Evolutionary conservation across 441 rosid species (phyloP), one percentile per base, ranked within the genome.

Genomic region (Bocquillonia castaneifolia): DNA sequence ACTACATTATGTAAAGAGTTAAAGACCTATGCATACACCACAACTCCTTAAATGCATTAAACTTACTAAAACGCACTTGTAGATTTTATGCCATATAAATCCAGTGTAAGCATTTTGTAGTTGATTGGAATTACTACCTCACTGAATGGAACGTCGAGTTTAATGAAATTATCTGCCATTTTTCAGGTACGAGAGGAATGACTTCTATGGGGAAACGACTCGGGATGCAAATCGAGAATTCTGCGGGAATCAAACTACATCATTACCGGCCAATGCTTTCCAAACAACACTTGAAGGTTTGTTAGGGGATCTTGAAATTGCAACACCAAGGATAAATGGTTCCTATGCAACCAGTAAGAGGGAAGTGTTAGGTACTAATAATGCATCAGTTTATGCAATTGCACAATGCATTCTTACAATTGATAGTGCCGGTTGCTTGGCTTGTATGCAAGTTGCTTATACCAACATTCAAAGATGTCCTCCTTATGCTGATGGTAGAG

Each of bases 331-430:
- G 36, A 83, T 80, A 50, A 59, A 65, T 2, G 78, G 78, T 8
- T 74, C 64, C 75, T 83, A 56, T 8, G 78, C 74, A 2, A 80
- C 86, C 0, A 74, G 63, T 18, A 74, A 58, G 56, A 60, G 70
- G 47, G 59, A 64, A 6, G 66, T 65, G 36, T 51, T 3, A 0
- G 76, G 67, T 18, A 32, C 50, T n/a, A 42, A 5, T 1, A 60
- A 68, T 13, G 61, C 55, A n/a, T 56, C 73, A 3, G 78, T 74
- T 1, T 77, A 83, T 36, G 85, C 64, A 1, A 67, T 77, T 31
- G 78, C 85, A 12, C 82, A 83, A 53, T 83, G 87, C 50, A 76
- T 72, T 8, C 77, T 71, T 62, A 81, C 83, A 1, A 67, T 83
- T 13, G 67, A 59, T 25, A 9, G 14, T 10, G 34, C 1, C 3